Evolutionary conservation across 805 yeast species (phyloP).

Genomic region (Yarrowia yakushimensis): DNA sequence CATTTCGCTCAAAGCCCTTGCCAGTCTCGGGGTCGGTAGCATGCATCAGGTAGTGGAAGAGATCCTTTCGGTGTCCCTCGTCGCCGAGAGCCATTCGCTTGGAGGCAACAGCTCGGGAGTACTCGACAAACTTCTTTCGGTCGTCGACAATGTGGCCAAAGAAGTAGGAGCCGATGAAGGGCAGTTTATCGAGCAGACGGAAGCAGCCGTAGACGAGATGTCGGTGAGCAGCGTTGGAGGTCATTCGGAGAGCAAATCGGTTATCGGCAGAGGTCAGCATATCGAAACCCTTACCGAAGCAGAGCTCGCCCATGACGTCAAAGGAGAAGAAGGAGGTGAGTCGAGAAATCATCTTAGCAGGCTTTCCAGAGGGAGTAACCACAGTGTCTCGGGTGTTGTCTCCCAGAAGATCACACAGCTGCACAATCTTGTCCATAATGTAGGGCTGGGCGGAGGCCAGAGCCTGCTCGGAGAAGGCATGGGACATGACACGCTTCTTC

Average conservation of each 20-base stretch:
- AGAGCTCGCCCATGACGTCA: slow-evolving; percentile 29
- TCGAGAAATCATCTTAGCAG: slow-evolving; percentile 28
- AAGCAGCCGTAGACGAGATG: slow-evolving; percentile 27
- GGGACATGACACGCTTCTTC: slow-evolving; percentile 29
- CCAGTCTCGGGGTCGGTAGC: slow-evolving; percentile 30
- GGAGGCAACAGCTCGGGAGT: slow-evolving; percentile 28
- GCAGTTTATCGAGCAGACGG: slow-evolving; percentile 26
- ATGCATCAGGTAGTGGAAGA: slow-evolving; percentile 28
- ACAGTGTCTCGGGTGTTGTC: slow-evolving; percentile 26
- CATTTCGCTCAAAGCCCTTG: slow-evolving; percentile 28
- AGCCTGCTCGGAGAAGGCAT: slow-evolving; percentile 28
- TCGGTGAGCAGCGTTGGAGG: slow-evolving; percentile 29
- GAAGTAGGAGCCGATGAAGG: slow-evolving; percentile 27
- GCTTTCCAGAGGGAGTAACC: slow-evolving; percentile 21
- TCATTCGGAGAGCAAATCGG: slow-evolving; percentile 26
- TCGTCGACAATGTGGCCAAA: slow-evolving; percentile 27
- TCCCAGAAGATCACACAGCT: slow-evolving; percentile 27
- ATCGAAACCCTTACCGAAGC: slow-evolving; percentile 29
- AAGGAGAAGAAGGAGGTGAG: slow-evolving; percentile 27
- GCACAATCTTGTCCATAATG: slow-evolving; percentile 26
- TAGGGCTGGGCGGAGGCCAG: slow-evolving; percentile 27
- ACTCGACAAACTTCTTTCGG: slow-evolving; percentile 27
- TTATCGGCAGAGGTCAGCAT: slow-evolving; percentile 27
- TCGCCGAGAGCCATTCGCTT: slow-evolving; percentile 27
- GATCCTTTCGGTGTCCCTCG: slow-evolving; percentile 27